phyloP scores from a whole-genome alignment of 768 basidiomycete species.

The Tricholomella constricta region DNA sequence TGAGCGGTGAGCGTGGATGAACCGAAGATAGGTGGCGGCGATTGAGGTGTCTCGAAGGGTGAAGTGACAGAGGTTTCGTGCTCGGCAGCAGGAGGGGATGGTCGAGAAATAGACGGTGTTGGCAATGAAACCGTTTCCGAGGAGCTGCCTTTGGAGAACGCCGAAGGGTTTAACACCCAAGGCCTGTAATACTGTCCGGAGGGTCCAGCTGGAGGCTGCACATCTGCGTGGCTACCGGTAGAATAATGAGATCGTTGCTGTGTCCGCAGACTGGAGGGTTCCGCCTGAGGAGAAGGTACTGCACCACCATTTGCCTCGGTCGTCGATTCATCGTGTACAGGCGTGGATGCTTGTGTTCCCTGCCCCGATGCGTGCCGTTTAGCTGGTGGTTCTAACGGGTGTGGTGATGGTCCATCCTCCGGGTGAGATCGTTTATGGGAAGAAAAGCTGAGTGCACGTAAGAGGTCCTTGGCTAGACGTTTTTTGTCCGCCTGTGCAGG shows the following conservation, averaged over 20 bases:
- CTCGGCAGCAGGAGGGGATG: no score
- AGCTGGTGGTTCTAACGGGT: slow-evolving; percentile 6
- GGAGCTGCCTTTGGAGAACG: not conserved
- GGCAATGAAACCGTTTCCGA: not conserved
- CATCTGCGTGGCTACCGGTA: not conserved
- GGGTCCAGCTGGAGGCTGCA: not conserved
- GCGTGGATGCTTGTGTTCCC: not conserved
- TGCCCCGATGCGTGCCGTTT: slow-evolving; percentile 13
- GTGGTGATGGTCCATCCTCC: slow-evolving; percentile 3
- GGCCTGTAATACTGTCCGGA: not conserved
- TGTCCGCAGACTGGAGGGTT: not conserved
- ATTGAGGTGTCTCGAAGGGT: not conserved
- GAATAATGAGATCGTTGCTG: not conserved
- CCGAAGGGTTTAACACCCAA: not conserved
- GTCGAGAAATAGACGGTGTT: no score
- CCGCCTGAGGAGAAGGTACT: not conserved
- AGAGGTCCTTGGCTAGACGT: slow-evolving; percentile 56
- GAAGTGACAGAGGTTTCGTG: no score
- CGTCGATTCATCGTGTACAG: not conserved
- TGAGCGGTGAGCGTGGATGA: not conserved
- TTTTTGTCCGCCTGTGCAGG: slow-evolving; percentile 49
- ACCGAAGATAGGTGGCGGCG: not conserved
- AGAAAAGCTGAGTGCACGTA: slow-evolving; percentile 48
- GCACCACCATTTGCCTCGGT: not conserved
- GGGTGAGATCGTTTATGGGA: slow-evolving; percentile 23